Conservation (phyloP, 2,329 filamentous ascomycete genomes). For the Colletotrichum incanum region DNA sequence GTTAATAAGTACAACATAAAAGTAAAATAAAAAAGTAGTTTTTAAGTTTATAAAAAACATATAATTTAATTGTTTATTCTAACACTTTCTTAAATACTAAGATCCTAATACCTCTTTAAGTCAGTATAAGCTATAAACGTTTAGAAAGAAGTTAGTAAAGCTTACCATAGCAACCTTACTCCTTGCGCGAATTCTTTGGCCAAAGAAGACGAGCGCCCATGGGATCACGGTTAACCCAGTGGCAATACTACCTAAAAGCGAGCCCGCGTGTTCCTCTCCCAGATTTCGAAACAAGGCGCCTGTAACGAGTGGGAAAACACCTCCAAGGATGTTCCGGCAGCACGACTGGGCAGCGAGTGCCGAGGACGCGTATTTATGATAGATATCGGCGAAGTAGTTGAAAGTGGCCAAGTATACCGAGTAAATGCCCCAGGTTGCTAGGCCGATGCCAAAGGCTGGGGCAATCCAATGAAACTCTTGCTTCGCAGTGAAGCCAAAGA, state of each 20-base stretch:
- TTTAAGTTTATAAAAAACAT: no score
- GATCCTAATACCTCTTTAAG: not conserved
- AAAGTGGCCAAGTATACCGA: conserved; percentile 90
- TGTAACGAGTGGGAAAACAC: conserved; percentile 85
- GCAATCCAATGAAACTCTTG: conserved; percentile 79
- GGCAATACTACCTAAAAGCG: conserved; percentile 82
- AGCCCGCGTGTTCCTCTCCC: conserved; percentile 80
- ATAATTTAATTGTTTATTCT: no score
- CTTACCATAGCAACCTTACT: conserved; percentile 79
- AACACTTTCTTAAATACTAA: not conserved
- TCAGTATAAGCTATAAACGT: not conserved
- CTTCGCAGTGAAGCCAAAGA: conserved; percentile 82
- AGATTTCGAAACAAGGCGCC: conserved; percentile 80
- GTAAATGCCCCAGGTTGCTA: conserved; percentile 89
- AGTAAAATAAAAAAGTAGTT: no score
- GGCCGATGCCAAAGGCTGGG: conserved; percentile 77
- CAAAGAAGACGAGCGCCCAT: conserved; percentile 87
- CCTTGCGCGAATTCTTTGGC: conserved; percentile 80
- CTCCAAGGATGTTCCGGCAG: conserved; percentile 87
- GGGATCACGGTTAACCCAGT: conserved; percentile 82
- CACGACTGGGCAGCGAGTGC: conserved; percentile 90
- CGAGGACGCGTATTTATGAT: conserved; percentile 87
- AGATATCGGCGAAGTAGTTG: conserved; percentile 93
- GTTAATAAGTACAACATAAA: no score
- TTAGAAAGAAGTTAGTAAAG: not conserved